phyloP scores from a whole-genome alignment of 192 early-diverging fungal species.

The Piromyces sp. region DNA sequence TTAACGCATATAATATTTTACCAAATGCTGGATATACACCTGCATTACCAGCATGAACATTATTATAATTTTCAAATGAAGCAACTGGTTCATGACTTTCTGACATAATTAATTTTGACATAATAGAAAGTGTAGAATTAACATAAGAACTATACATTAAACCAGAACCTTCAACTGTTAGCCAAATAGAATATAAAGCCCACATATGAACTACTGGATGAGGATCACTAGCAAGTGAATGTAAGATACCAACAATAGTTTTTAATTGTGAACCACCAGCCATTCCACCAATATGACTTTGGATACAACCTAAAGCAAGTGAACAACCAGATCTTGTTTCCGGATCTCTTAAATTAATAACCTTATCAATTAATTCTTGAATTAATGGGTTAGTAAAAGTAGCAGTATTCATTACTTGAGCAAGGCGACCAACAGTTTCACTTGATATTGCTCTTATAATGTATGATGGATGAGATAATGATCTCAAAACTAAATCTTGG shows the following conservation, averaged over 20 bases:
- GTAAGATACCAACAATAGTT: conserved; percentile 73
- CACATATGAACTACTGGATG: conserved; percentile 89
- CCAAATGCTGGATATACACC: conserved; percentile 52
- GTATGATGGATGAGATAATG: not conserved
- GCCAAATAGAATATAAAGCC: conserved; percentile 68
- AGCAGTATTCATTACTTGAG: conserved; percentile 42
- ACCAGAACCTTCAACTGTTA: conserved; percentile 74
- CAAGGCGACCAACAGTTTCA: conserved; percentile 64
- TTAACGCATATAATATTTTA: conserved; percentile 67
- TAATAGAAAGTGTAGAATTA: conserved; percentile 63
- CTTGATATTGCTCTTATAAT: conserved; percentile 50
- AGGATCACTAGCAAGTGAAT: conserved; percentile 76
- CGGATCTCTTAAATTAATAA: conserved; percentile 80
- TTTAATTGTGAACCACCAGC: conserved; percentile 63
- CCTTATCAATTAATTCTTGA: conserved; percentile 61
- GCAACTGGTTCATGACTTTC: conserved; percentile 60
- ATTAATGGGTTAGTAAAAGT: conserved; percentile 52
- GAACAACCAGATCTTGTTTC: conserved; percentile 86
- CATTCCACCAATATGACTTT: conserved; percentile 76
- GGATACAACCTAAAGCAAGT: conserved; percentile 73
- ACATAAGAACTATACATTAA: conserved; percentile 83
- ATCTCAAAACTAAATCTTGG: conserved; percentile 19
- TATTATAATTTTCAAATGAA: conserved; percentile 18
- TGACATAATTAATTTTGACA: conserved; percentile 73
- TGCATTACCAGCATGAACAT: conserved; percentile 27